phyloP scores from a whole-genome alignment of 768 basidiomycete genomes.

The Suillus occidentalis region DNA sequence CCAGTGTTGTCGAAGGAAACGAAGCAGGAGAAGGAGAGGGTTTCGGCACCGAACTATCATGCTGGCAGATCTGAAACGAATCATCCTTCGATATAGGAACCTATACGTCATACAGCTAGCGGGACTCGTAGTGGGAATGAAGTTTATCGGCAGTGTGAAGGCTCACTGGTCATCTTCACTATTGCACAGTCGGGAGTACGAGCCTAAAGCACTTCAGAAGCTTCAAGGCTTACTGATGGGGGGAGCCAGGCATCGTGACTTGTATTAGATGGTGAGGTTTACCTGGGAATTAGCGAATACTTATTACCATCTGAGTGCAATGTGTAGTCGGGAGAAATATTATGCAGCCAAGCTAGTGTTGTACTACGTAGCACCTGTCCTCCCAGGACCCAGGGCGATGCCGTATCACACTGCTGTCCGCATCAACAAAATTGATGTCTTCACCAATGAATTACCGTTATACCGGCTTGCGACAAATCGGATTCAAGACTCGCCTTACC shows the following conservation, averaged over 20 bases:
- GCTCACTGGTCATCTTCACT: neutral
- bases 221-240: too few species aligned
- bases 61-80: neutral
- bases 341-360: neutral
- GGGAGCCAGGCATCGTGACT: neutral
- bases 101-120: neutral
- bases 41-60: constrained; percentile 66
- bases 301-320: neutral
- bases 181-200: neutral
- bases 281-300: neutral
- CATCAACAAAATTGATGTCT: neutral
- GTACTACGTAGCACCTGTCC: neutral
- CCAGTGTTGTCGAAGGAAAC: too few species aligned
- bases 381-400: neutral
- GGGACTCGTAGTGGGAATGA: neutral
- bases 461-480: neutral
- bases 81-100: neutral
- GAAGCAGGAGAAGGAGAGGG: constrained; percentile 40
- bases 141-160: neutral
- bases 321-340: neutral
- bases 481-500: neutral
- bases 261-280: neutral
- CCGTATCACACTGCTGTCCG: neutral
- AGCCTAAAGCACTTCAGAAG: neutral
- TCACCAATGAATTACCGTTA: neutral